Conservation (phyloP, 2,329 filamentous ascomycete species). For the Epicoccum sorghinum region DNA sequence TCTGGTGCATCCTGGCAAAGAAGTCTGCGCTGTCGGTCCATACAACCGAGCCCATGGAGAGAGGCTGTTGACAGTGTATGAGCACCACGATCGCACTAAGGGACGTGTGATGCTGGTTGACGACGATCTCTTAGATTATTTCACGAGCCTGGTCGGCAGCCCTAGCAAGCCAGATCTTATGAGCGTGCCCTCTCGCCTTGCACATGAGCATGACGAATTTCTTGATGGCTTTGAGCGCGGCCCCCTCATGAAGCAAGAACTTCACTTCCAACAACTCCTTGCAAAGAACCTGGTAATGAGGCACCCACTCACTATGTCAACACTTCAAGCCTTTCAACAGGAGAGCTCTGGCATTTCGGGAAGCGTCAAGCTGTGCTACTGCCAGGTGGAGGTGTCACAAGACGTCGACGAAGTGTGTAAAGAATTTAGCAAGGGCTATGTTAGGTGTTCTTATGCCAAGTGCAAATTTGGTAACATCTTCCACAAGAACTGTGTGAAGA, state of each 20-base stretch:
- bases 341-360: not conserved
- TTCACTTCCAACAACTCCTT: slow-evolving; percentile 19
- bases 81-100: slow-evolving; percentile 22
- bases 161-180: not conserved
- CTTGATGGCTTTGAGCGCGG: slow-evolving; percentile 16
- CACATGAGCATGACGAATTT: slow-evolving; percentile 19
- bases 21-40: slow-evolving; percentile 22
- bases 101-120: slow-evolving; percentile 35
- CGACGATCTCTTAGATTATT: slow-evolving; percentile 21
- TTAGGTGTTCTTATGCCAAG: slow-evolving; percentile 25
- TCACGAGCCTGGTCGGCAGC: slow-evolving; percentile 4
- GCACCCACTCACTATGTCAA: slow-evolving; percentile 5
- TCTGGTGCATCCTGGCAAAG: slow-evolving; percentile 22
- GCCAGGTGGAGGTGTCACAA: slow-evolving; percentile 4
- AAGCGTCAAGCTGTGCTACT: slow-evolving; percentile 28
- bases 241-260: slow-evolving; percentile 24
- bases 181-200: slow-evolving; percentile 19
- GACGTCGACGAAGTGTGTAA: not conserved
- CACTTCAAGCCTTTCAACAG: slow-evolving; percentile 16
- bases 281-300: slow-evolving; percentile 20
- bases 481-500: slow-evolving; percentile 31
- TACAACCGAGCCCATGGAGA: slow-evolving; percentile 28
- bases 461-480: slow-evolving; percentile 25
- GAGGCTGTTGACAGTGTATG: slow-evolving; percentile 26
- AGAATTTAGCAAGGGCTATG: not conserved